Conservation (phyloP, 768 basidiomycete species). For the Paxillus involutus region DNA sequence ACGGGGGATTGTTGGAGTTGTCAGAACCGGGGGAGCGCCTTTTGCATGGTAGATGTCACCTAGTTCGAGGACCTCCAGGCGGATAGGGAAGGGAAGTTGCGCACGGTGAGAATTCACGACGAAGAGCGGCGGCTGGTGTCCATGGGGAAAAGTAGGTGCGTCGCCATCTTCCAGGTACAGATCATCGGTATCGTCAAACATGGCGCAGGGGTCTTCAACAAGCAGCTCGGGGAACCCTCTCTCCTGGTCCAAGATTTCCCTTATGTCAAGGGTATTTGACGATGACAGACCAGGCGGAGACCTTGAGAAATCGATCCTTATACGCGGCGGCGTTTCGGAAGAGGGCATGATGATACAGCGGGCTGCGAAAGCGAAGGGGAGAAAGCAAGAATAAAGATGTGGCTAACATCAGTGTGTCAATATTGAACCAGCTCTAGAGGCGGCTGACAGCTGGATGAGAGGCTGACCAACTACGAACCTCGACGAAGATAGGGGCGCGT, state of each 20-base stretch:
- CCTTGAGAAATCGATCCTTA: constrained; percentile 15
- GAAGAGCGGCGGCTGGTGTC: constrained; percentile 28
- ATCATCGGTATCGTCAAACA: constrained; percentile 14
- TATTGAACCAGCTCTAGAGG: constrained; percentile 4
- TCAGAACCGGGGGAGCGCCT: constrained; percentile 13
- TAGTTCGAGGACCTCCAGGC: constrained; percentile 18
- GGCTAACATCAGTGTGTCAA: constrained; percentile 3
- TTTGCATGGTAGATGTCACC: constrained; percentile 21
- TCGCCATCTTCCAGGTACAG: constrained; percentile 13
- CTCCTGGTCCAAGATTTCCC: constrained; percentile 15
- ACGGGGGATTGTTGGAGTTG: constrained; percentile 36
- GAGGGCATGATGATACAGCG: constrained; percentile 12
- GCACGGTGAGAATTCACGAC: constrained; percentile 20
- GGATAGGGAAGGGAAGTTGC: constrained; percentile 22
- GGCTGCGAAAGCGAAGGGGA: constrained; percentile 3
- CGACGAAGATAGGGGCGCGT: not conserved
- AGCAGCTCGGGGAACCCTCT: constrained; percentile 20
- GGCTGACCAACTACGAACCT: constrained; percentile 19
- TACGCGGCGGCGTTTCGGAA: constrained; percentile 19
- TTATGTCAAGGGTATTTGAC: constrained; percentile 29
- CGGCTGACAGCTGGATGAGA: constrained; percentile 20
- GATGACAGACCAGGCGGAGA: constrained; percentile 13
- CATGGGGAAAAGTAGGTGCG: constrained; percentile 32
- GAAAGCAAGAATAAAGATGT: constrained; percentile 4
- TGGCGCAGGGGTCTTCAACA: constrained; percentile 10